These are phyloP conservation scores for Pseudogymnoascus sp. DNA, from an alignment of 2,329 filamentous ascomycete species.

Conservation along the genomic window DNA sequence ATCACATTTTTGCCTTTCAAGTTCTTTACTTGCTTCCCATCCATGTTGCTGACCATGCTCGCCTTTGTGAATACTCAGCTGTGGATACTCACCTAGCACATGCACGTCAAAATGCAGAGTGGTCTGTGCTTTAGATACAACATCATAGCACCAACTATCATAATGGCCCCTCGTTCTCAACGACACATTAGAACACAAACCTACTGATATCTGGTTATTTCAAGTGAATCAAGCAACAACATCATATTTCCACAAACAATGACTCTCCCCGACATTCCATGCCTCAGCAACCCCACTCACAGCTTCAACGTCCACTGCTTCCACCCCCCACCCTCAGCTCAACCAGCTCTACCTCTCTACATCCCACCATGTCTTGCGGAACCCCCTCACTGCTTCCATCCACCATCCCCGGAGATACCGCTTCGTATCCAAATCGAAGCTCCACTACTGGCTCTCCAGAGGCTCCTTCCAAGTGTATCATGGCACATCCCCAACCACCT, in stretches of 20 bases:
- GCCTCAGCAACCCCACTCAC: constrained; percentile 13
- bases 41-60: neutral
- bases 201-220: neutral
- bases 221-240: neutral
- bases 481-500: constrained; percentile 9
- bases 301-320: constrained; percentile 15
- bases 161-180: neutral
- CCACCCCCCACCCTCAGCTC: constrained; percentile 12
- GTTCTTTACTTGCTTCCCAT: neutral
- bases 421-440: constrained; percentile 14
- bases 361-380: constrained; percentile 10
- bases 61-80: neutral
- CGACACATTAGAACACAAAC: neutral
- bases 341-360: constrained; percentile 13
- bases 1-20: neutral
- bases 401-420: constrained; percentile 6
- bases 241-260: neutral
- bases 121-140: neutral
- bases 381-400: constrained; percentile 10
- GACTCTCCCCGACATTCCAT: constrained; percentile 13
- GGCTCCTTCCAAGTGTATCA: constrained; percentile 14
- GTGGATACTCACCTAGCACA: neutral
- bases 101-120: neutral
- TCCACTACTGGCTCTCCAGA: constrained; percentile 13
- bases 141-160: neutral